These are phyloP conservation scores for Firmiana major DNA, from an alignment of 345 rosid species.

Conservation along the genomic window DNA sequence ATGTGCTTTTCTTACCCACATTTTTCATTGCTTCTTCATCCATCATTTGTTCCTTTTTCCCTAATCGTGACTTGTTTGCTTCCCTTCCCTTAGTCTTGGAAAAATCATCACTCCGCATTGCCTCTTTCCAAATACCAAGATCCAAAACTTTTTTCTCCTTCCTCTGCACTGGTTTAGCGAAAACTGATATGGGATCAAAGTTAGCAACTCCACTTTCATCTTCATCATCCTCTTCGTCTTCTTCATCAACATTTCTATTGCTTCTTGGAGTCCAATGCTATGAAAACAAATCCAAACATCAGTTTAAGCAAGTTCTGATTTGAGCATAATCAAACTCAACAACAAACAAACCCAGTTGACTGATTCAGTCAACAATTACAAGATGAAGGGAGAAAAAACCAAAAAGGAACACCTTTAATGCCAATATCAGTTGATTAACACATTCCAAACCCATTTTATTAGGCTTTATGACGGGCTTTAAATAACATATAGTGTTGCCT, in stretches of 20 bases:
- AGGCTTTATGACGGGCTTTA: not conserved
- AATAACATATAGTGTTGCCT: not conserved
- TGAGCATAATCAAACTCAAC: not conserved
- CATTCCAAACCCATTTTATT: not conserved
- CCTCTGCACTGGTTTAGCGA: conserved; percentile 67
- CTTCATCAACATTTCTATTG: conserved; percentile 17
- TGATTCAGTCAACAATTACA: not conserved
- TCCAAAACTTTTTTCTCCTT: conserved; percentile 58
- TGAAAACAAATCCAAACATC: conserved; percentile 19
- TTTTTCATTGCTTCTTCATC: conserved; percentile 9
- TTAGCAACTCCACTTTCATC: conserved; percentile 37
- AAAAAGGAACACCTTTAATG: not conserved
- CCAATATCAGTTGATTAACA: not conserved
- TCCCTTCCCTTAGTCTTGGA: conserved; percentile 12
- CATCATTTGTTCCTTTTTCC: conserved; percentile 19
- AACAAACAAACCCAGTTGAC: not conserved
- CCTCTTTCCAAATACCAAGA: conserved; percentile 52
- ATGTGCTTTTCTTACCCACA: conserved; percentile 8
- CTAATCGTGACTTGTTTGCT: conserved; percentile 1
- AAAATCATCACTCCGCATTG: conserved; percentile 25
- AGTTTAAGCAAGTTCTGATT: not conserved
- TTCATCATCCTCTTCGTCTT: conserved; percentile 25
- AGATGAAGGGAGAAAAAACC: not conserved
- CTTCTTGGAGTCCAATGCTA: conserved; percentile 62
- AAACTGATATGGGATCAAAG: conserved; percentile 39